Evolutionary conservation across 495 filamentous ascomycete genomes (phyloP), one percentile per base, ranked within the genome.

Genomic region (Hypoxylon lienhwacheense): DNA sequence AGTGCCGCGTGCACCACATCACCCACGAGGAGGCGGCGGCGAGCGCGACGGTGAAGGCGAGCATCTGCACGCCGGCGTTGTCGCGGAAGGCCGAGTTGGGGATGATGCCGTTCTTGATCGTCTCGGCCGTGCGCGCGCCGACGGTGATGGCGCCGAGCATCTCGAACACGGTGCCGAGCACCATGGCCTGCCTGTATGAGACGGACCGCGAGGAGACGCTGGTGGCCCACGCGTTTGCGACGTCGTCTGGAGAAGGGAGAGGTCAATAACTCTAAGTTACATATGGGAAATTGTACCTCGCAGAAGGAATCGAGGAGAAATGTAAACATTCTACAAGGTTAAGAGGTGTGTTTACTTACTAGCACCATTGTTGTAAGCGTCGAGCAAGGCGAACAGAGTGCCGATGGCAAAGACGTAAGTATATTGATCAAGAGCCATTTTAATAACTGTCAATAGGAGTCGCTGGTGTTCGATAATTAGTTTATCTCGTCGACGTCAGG

Each of bases 171-270:
- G 81, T 79, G 5, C 78, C 82, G 33, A 86, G 70, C 15, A 84
- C 48, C 83, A 86, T 67, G 11, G 84, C 84, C 70, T 85, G 82
- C 33, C 74, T 58, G 63, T 83, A 78, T 5, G 81, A 77, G 64
- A 87, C 70, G 42, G 84, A 86, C 19, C 84, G 72, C 2, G 84
- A 87, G 16, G 84, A 86, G 42, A 87, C 84, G 60, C 77, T 82
- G 61, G 84, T 87, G 3, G 84, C 84, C 74, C 79, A 87, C 21
- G 84, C 73, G 70, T 89, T 89, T 47, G 86, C 85, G 20, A 88
- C 86, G 84, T 89, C 85, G 70, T 88, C 73, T 59, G 16, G 49
- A 61, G 12, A 45, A 33, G 15, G 7, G 11, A 77, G 57, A 59
- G 76, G n/a, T 75, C 55, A 40, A 73, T 66, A 62, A 77, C 79